Base-by-base conservation (phyloP, 495 filamentous ascomycete species). In the Penicillium goetzii region DNA sequence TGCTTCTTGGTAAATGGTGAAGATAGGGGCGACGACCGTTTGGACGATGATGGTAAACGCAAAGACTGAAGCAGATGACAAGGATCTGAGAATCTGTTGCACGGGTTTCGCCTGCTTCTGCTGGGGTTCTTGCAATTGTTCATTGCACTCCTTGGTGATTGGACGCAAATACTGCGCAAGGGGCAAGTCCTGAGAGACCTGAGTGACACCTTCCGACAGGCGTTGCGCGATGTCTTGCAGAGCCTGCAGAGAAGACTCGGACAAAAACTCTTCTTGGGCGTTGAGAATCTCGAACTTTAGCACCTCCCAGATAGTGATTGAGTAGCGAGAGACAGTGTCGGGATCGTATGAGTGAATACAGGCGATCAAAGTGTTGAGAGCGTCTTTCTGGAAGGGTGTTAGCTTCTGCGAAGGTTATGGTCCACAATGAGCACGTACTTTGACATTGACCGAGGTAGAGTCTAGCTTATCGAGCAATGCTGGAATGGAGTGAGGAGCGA, bases 241-340 rank as follows among this genome's bases (percentile, higher is more conserved):
- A 21, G 74, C 81, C 8, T 77, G 66, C 3, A 91, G 76, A 17
- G 89, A 86, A 65, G 84, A 81, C 36, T 88, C 82, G 3, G 87
- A 86, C 5, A 92, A 69, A 50, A 90, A 87, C 60, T 91, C 88
- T 66, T 91, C 89, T 70, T 90, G 87, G 1, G 86, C 83, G 66
- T 89, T 90, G 14, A 92, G 79, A n/a, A 92, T 84, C 66, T 92
- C 89, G 63, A 89, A 92, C 67, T 91, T 92, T 30, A 92, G 68
- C 12, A 88, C 81, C 62, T 90, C 89, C 89, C 89, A 92, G 5
- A 92, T 76, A 14, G 86, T 88, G 41, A 86, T 81, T 4, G 88
- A 90, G 69, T 87, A 88, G n/a, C 79, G 82, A 10, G 86, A 86
- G n/a, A 91, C 81, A 2, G 86, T 88, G 32, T 81, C 77, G 0